phyloP scores from a whole-genome alignment of 306 rosid species.

The Pyrus bretschneideri region DNA sequence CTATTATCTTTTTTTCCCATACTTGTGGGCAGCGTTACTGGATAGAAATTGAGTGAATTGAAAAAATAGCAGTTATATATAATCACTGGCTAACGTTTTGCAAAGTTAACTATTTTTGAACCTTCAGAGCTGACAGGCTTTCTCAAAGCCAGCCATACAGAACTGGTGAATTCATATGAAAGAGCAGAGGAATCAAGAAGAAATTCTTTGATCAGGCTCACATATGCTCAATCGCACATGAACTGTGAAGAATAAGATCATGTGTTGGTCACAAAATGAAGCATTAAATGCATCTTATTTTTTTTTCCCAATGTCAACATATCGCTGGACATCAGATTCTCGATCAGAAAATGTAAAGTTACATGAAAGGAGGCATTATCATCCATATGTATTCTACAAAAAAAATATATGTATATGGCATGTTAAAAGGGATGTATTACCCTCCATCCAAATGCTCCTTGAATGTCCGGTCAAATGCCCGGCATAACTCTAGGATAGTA shows the following conservation, averaged over 20 bases:
- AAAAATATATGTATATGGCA: background rate
- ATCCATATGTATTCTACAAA: background rate
- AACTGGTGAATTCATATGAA: background rate
- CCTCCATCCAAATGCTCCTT: constrained; percentile 55
- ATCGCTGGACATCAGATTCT: background rate
- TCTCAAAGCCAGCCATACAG: background rate
- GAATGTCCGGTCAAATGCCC: constrained; percentile 40
- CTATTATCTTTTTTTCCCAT: background rate
- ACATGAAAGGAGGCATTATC: background rate
- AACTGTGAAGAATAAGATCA: background rate
- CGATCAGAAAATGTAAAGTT: background rate
- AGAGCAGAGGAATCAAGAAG: background rate
- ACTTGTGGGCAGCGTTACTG: background rate
- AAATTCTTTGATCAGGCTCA: background rate
- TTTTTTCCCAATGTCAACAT: background rate
- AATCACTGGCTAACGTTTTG: background rate
- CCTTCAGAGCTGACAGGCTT: background rate
- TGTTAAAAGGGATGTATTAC: constrained; percentile 1
- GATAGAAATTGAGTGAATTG: background rate
- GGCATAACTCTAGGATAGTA: constrained; percentile 46
- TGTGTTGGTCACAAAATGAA: background rate
- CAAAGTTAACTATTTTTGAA: background rate
- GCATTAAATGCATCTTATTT: background rate
- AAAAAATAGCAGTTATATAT: no score
- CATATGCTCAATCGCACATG: background rate